Evolutionary conservation across 495 filamentous ascomycete genomes (phyloP).

Genomic region (Jackrogersella multiformis): DNA sequence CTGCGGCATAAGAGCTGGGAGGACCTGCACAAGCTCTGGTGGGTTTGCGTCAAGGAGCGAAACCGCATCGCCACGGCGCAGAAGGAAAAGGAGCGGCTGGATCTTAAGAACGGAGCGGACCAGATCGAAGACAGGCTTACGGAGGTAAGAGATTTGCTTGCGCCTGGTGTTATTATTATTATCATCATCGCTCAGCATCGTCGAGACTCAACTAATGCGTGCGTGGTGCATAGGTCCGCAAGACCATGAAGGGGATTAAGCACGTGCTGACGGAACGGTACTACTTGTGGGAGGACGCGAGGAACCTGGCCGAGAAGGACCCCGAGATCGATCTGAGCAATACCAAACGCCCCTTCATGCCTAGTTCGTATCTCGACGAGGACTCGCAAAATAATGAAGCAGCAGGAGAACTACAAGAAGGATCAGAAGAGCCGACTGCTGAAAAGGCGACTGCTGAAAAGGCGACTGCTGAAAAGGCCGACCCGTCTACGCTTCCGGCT

Average conservation of each 20-base stretch:
- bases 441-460: constrained; percentile 29
- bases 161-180: not conserved
- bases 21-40: constrained; percentile 92
- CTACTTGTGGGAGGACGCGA: constrained; percentile 89
- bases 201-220: constrained; percentile 9
- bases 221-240: constrained; percentile 63
- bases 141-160: constrained; percentile 61
- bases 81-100: constrained; percentile 68
- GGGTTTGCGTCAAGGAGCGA: constrained; percentile 90
- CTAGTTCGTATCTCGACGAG: constrained; percentile 52
- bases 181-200: not conserved
- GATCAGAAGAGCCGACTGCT: constrained; percentile 14
- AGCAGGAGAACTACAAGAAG: constrained; percentile 10
- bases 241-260: constrained; percentile 81
- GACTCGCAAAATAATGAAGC: constrained; percentile 10
- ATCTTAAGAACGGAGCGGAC: constrained; percentile 72
- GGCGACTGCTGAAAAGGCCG: constrained; percentile 23
- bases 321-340: constrained; percentile 68
- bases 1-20: constrained; percentile 91
- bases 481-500: constrained; percentile 41
- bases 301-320: constrained; percentile 72
- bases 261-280: constrained; percentile 85
- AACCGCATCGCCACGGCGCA: constrained; percentile 86
- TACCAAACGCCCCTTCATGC: constrained; percentile 58
- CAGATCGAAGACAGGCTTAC: constrained; percentile 68